Conservation (phyloP, 345 rosid genomes). For the Nasturtium officinale region DNA sequence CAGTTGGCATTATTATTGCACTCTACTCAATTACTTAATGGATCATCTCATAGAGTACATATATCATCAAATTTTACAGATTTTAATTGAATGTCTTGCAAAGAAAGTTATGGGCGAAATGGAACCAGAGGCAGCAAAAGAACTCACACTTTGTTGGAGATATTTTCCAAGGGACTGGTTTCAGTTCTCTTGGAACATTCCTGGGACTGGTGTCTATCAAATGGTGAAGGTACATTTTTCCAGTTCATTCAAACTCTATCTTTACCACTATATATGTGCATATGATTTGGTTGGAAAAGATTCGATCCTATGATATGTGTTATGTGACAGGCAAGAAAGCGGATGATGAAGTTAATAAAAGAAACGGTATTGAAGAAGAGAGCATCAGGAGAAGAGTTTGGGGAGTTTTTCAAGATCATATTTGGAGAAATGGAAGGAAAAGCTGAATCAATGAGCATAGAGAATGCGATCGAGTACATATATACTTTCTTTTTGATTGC, state of each 20-base stretch:
- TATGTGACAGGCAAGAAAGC: background rate
- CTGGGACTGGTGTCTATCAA: background rate
- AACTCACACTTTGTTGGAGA: conserved; percentile 19
- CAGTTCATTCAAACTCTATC: no score
- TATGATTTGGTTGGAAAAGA: no score
- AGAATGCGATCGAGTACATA: background rate
- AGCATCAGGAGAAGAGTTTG: background rate
- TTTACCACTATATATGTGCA: no score
- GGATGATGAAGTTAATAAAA: conserved; percentile 4
- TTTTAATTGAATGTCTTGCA: background rate
- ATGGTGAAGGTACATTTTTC: background rate
- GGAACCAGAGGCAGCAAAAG: conserved; percentile 15
- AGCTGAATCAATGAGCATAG: background rate
- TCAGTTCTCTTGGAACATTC: background rate
- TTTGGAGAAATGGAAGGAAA: conserved; percentile 4
- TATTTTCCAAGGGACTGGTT: conserved; percentile 9
- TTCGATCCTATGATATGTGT: no score
- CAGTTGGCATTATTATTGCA: no score
- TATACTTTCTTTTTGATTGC: conserved; percentile 8
- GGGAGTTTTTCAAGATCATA: conserved; percentile 4
- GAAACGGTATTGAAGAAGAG: conserved; percentile 4
- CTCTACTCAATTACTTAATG: no score
- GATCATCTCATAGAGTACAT: background rate
- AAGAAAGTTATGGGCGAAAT: conserved; percentile 13
- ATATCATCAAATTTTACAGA: background rate